A percentile compares a stretch with the other conserved stretches of the same genome.
Conservation (phyloP, 2,329 filamentous ascomycete genomes). For the Paracoccidioides lutzii region DNA sequence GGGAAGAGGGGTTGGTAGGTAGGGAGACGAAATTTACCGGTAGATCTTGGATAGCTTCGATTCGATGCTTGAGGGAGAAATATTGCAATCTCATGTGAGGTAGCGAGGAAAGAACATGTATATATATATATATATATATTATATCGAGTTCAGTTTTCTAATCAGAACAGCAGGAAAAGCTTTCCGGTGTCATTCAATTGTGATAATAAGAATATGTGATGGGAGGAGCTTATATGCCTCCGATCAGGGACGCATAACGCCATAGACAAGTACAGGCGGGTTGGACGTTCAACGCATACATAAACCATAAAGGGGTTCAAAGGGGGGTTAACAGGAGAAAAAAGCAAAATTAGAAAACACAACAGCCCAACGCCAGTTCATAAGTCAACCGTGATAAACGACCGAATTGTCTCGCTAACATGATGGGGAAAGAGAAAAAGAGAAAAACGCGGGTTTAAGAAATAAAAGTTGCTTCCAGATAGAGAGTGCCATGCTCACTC, state of each 20-base stretch:
- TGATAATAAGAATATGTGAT: background rate
- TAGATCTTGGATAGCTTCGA: background rate
- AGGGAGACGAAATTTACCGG: background rate
- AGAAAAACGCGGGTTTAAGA: constrained; percentile 37
- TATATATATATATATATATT: too few species aligned
- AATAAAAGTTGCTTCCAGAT: constrained; percentile 94
- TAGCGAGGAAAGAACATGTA: too few species aligned
- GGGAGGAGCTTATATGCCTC: background rate
- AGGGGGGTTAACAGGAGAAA: background rate
- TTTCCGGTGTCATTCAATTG: background rate
- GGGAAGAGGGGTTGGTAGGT: background rate
- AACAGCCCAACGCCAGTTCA: constrained; percentile 12
- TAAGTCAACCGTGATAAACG: constrained; percentile 10
- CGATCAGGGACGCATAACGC: background rate
- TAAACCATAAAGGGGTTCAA: background rate
- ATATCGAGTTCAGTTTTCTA: background rate
- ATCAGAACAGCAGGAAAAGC: background rate
- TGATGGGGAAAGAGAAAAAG: background rate
- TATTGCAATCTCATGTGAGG: too few species aligned
- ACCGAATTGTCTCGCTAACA: constrained; percentile 19
- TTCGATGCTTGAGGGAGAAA: background rate
- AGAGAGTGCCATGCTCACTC: constrained; percentile 64
- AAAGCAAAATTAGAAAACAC: background rate
- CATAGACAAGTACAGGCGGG: background rate
- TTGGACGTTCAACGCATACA: background rate